phyloP scores from a whole-genome alignment of 805 yeast species.

The Scheffersomyces ergatensis region DNA sequence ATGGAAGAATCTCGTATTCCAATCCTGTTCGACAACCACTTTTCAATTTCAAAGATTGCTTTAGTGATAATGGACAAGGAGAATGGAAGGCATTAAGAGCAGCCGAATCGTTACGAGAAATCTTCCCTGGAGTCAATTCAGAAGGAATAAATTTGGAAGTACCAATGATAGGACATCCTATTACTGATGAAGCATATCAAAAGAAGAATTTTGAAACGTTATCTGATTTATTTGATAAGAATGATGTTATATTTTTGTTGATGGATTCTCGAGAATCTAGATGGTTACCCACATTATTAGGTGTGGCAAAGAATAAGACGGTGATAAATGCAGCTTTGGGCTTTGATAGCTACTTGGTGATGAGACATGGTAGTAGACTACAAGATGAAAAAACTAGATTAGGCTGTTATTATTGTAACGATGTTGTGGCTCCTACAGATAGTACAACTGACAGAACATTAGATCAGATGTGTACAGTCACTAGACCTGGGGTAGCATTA shows the following conservation, averaged over 20 bases:
- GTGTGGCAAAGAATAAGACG: conserved; percentile 61
- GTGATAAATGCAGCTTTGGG: conserved; percentile 95
- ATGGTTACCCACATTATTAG: conserved; percentile 94
- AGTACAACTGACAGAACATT: conserved; percentile 82
- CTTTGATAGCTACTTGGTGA: conserved; percentile 87
- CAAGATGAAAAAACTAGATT: conserved; percentile 37
- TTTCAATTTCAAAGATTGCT: conserved; percentile 77
- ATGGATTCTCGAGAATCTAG: conserved; percentile 96
- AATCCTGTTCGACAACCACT: conserved; percentile 96
- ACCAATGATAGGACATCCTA: conserved; percentile 95
- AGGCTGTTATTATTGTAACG: conserved; percentile 96
- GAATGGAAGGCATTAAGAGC: conserved; percentile 76
- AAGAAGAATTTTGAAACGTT: conserved; percentile 50
- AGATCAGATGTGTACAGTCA: conserved; percentile 99
- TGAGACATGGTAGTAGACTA: conserved; percentile 75
- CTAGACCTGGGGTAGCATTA: conserved; percentile 93
- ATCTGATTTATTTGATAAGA: conserved; percentile 51
- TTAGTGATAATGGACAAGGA: conserved; percentile 60
- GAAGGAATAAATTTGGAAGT: conserved; percentile 67
- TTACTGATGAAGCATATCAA: conserved; percentile 54
- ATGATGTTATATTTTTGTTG: conserved; percentile 76
- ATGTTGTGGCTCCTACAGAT: conserved; percentile 91
- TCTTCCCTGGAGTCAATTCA: conserved; percentile 76
- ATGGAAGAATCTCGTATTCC: conserved; percentile 82
- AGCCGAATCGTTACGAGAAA: conserved; percentile 63